Evolutionary conservation across 164 flowering plant genomes (phyloP), one percentile per base, ranked within the genome.

Genomic region (Stephania japonica): DNA sequence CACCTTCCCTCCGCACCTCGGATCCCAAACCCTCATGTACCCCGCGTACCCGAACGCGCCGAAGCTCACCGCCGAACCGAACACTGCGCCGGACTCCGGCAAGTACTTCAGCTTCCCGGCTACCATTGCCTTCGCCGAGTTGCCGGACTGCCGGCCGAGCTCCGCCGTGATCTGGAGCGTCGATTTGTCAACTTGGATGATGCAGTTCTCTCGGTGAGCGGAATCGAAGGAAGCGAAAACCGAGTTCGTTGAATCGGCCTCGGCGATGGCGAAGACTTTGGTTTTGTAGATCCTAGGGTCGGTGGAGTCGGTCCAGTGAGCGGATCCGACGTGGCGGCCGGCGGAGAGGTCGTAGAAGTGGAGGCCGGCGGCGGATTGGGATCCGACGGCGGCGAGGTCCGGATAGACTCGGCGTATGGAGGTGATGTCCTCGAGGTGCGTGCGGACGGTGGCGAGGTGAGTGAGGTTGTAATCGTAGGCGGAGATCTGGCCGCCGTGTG

Each of bases 1-100:
- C 77, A 87, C 85, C 9, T 73, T 78, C 1, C 91, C 87, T 1
- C 91, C 87, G 1, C 86, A 78, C 75, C 97, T 83, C 4, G 89
- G 81, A 75, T 95, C 99, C 98, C 97, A 95, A 9, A 91, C 43
- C 70, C 96, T 75, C 21, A 95, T 75, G 75, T 89, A 95, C 0
- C 98, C 99, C 0, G 98, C 82, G 72, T 80, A 93, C 5, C 99
- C 99, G 68, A 95, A 95, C 14, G 97, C 96, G 4, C 98, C 97
- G n/a, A 83, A 68, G 7, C 79, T 78, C 25, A 93, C 83, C 6
- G 92, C 76, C 70, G 85, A 80, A 0, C 85, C 89, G 6, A 87
- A 70, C 10, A 95, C 43, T 19, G 82, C 41, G 9, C 85, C 78
- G 1, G 70, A 32, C 1, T 71, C 80, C 50, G 80, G 76, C n/a